phyloP scores from a whole-genome alignment of 2,329 filamentous ascomycete genomes.

The Spiromastix sp. region DNA sequence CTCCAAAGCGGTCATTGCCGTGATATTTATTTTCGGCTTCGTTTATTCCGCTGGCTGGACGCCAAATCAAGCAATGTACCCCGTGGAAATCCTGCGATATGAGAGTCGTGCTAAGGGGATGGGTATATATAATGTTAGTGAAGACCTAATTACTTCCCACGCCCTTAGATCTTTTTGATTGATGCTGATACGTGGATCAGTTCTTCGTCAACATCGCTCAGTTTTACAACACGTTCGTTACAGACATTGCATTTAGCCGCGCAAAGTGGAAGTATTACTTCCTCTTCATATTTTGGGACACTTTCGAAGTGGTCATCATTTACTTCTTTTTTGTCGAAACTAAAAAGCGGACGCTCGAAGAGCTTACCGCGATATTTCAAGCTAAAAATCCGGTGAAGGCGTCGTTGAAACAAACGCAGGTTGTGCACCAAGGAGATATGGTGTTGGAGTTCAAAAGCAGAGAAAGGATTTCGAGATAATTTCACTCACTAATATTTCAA shows the following conservation, averaged over 20 bases:
- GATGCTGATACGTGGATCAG: slow-evolving; percentile 3
- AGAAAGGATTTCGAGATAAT: neutral
- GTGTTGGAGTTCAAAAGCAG: neutral
- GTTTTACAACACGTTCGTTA: slow-evolving; percentile 41
- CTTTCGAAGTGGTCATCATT: slow-evolving; percentile 25
- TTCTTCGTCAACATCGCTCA: slow-evolving; percentile 38
- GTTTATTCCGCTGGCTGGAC: slow-evolving; percentile 42
- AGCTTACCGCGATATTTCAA: slow-evolving; percentile 41
- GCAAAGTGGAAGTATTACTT: slow-evolving; percentile 49
- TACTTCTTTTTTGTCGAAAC: slow-evolving; percentile 45
- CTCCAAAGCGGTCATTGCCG: slow-evolving; percentile 41
- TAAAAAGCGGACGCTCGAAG: slow-evolving; percentile 43
- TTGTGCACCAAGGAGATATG: slow-evolving; percentile 4
- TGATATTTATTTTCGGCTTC: slow-evolving; percentile 48
- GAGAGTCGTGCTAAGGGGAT: slow-evolving; percentile 49
- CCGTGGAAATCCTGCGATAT: slow-evolving; percentile 45
- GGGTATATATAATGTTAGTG: slow-evolving; percentile 35
- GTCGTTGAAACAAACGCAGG: slow-evolving; percentile 25
- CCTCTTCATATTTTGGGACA: slow-evolving; percentile 32
- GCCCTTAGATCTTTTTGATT: neutral
- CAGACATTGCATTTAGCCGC: slow-evolving; percentile 35
- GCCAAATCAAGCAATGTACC: slow-evolving; percentile 41
- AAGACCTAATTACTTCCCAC: neutral
- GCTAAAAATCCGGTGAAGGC: slow-evolving; percentile 27
- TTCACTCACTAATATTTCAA: neutral